phyloP scores from a whole-genome alignment of 2,329 filamentous ascomycete genomes.

The Hypoxylon sp. region DNA sequence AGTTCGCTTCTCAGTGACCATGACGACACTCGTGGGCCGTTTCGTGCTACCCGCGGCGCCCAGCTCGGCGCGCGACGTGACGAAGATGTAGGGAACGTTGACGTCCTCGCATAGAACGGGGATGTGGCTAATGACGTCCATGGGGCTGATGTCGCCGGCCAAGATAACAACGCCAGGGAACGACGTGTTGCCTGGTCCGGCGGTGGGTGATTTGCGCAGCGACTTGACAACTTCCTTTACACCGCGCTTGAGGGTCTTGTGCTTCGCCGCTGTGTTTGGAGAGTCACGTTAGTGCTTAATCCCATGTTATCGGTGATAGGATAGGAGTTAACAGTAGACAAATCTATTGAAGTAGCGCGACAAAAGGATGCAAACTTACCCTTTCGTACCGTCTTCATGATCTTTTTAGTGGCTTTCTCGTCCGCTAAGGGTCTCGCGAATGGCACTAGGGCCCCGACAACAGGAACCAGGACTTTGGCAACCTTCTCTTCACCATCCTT shows the following conservation, averaged over 20 bases:
- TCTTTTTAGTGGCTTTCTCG: constrained; percentile 79
- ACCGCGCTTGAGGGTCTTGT: constrained; percentile 95
- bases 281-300: constrained; percentile 20
- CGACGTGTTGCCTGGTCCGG: constrained; percentile 73
- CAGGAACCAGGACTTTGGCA: constrained; percentile 61
- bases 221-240: constrained; percentile 99
- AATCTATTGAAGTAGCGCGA: constrained; percentile 21
- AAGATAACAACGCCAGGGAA: constrained; percentile 87
- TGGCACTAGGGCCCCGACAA: constrained; percentile 78
- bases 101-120: constrained; percentile 98
- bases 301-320: neutral
- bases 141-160: constrained; percentile 96
- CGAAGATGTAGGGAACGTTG: constrained; percentile 96
- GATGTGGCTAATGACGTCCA: constrained; percentile 98
- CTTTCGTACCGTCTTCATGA: constrained; percentile 70
- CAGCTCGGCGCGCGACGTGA: constrained; percentile 91
- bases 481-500: constrained; percentile 64
- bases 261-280: constrained; percentile 81
- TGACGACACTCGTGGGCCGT: constrained; percentile 95
- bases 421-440: constrained; percentile 87
- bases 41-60: constrained; percentile 95
- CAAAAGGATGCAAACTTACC: constrained; percentile 58
- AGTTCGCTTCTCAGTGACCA: constrained; percentile 76
- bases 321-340: neutral
- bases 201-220: constrained; percentile 88